phyloP scores from a whole-genome alignment of 441 rosid species.

The Adansonia grandidieri region DNA sequence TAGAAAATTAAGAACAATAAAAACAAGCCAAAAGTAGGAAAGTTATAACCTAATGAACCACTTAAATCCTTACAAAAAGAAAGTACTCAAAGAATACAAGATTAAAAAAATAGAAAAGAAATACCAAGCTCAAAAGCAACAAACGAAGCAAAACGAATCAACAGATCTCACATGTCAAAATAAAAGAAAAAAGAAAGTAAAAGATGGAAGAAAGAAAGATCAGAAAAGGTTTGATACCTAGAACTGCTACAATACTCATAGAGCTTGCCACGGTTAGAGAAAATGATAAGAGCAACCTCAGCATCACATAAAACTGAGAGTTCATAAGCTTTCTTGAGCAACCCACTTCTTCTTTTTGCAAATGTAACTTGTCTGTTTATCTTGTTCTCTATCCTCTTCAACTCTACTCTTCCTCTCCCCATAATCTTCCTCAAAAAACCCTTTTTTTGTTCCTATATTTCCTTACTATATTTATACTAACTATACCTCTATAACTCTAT shows the following conservation, averaged over 20 bases:
- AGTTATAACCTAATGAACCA: not conserved
- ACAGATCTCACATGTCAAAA: conserved; percentile 25
- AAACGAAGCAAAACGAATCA: conserved; percentile 5
- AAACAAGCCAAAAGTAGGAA: not conserved
- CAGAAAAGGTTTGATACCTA: conserved; percentile 43
- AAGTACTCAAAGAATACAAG: not conserved
- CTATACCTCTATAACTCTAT: not conserved
- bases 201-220: conserved; percentile 6
- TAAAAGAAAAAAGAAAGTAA: not conserved
- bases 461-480: conserved; percentile 21
- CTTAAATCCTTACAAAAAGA: not conserved
- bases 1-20: not conserved
- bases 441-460: conserved; percentile 10
- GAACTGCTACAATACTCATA: conserved; percentile 81
- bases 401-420: conserved; percentile 94
- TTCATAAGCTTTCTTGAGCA: conserved; percentile 90
- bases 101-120: not conserved
- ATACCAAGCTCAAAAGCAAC: conserved; percentile 22
- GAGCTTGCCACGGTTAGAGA: conserved; percentile 92
- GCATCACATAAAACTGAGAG: conserved; percentile 87
- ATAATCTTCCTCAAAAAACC: conserved; percentile 25
- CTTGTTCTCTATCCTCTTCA: conserved; percentile 96
- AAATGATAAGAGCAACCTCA: conserved; percentile 85
- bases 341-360: conserved; percentile 87
- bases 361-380: conserved; percentile 94